Base-by-base conservation (phyloP, 768 basidiomycete genomes). In the Mycena filopes region DNA sequence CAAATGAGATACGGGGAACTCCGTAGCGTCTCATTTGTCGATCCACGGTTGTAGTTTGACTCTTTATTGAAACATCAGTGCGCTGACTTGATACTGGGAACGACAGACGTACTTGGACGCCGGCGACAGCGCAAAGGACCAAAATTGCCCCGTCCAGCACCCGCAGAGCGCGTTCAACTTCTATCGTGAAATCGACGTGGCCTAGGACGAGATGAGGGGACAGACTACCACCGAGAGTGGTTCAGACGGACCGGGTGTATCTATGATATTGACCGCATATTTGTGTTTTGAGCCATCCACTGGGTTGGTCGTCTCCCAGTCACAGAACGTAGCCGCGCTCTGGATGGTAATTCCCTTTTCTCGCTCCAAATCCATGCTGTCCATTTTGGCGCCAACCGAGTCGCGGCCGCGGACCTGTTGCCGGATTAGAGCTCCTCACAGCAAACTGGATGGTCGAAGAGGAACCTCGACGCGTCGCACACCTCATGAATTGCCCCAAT, bases 301-400 rank as follows among this genome's bases (percentile, higher is more conserved):
- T 4, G 89, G 87, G 54, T 89, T 82, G 3, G 81, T 85, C 0
- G 93, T 86, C 60, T 92, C 85, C 98, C 98, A 99, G 75, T 99
- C 97, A 71, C 95, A 97, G 79, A 96, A 99, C 0, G 98, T 99
- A 1, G 98, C 98, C 4, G 98, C 98, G 72, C 94, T 96, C 79
- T 99, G 98, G 67, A 99, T 99, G 36, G 98, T 99, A 72, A 99
- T 99, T 41, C 98, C 98, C 81, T 99, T 99, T 79, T 99, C 98
- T 49, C 97, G 85, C 77, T 99, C 98, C 5, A 99, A 83, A 67
- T 99, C 98, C 98, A 99, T 99, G 71, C 92, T 94, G 78, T 99
- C 98, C 98, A 99, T 99, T 83, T 99, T 99, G 10, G 98, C 98
- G 55, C 98, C 98, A 21, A 99, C 96, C 29, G 91, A 89, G 77